phyloP scores from a whole-genome alignment of 2,329 filamentous ascomycete genomes.

The Aciculosporium take region DNA sequence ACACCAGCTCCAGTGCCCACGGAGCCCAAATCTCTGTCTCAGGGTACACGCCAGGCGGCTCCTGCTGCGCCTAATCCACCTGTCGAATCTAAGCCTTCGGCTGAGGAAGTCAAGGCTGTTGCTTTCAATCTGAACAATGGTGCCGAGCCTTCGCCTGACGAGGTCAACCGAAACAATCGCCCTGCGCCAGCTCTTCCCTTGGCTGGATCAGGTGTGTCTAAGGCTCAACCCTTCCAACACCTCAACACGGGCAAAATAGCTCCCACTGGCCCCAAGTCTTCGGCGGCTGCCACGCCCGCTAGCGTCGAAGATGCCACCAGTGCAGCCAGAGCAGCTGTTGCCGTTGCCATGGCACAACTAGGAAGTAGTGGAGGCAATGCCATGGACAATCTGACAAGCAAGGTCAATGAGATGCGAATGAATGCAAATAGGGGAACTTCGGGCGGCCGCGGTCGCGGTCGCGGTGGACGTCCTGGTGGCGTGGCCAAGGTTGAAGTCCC shows the following conservation, averaged over 20 bases:
- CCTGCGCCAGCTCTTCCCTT: conserved; percentile 55
- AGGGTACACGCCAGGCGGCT: conserved; percentile 31
- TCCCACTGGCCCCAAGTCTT: conserved; percentile 22
- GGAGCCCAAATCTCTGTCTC: conserved; percentile 38
- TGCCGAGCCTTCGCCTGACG: conserved; percentile 21
- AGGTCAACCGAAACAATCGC: conserved; percentile 26
- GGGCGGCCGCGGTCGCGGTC: conserved; percentile 34
- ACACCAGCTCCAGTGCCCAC: conserved; percentile 30
- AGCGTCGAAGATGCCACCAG: conserved; percentile 54
- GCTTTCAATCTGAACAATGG: conserved; percentile 29
- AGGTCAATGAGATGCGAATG: conserved; percentile 63
- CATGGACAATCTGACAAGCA: conserved; percentile 59
- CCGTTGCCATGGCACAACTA: conserved; percentile 65
- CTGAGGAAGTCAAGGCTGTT: conserved; percentile 26
- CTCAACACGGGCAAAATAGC: conserved; percentile 15
- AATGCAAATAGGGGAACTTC: conserved; percentile 39
- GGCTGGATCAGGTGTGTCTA: conserved; percentile 28
- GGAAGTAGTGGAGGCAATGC: conserved; percentile 29
- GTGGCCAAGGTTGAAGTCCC: conserved; percentile 73
- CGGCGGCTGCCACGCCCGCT: conserved; percentile 21
- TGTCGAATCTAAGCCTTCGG: conserved; percentile 53
- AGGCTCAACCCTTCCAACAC: conserved; percentile 25
- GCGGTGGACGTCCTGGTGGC: conserved; percentile 27
- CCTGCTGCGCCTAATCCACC: conserved; percentile 46
- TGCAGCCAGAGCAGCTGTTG: conserved; percentile 63